phyloP scores from a whole-genome alignment of 108 stramenopile species.

The Fragilariopsis cylindrus region DNA sequence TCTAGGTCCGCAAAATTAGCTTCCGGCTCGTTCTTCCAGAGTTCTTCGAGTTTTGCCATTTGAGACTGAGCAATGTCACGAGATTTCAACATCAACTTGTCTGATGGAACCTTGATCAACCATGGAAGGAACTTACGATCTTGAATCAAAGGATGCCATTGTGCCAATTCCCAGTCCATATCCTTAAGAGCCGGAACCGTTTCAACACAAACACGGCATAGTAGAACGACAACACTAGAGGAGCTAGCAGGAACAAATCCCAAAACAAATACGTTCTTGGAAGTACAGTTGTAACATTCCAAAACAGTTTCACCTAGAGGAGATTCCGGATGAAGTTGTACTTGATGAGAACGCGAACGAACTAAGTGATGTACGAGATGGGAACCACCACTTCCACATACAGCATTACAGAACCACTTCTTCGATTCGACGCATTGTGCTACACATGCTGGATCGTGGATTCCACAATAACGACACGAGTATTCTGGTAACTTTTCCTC shows the following conservation, averaged over 20 bases:
- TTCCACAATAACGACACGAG: conserved; percentile 95
- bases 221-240: conserved; percentile 86
- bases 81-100: conserved; percentile 74
- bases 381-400: conserved; percentile 75
- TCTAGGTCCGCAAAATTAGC: conserved; percentile 92
- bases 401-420: conserved; percentile 99
- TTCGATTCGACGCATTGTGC: conserved; percentile 92
- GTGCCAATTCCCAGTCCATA: conserved; percentile 96
- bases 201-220: conserved; percentile 96
- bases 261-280: conserved; percentile 94
- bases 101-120: conserved; percentile 88
- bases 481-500: conserved; percentile 81
- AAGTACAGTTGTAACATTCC: conserved; percentile 98
- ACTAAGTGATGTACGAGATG: conserved; percentile 97
- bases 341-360: conserved; percentile 68
- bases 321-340: conserved; percentile 85
- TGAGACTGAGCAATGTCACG: conserved; percentile 88
- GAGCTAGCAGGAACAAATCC: conserved; percentile 96
- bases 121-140: conserved; percentile 93
- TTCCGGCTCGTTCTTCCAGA: conserved; percentile 93
- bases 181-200: conserved; percentile 92
- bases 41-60: conserved; percentile 92
- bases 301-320: conserved; percentile 94
- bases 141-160: conserved; percentile 96
- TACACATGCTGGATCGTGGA: conserved; percentile 94